Evolutionary conservation across 1,139 yeast species (phyloP).

Genomic region (Taiozyma sp.): DNA sequence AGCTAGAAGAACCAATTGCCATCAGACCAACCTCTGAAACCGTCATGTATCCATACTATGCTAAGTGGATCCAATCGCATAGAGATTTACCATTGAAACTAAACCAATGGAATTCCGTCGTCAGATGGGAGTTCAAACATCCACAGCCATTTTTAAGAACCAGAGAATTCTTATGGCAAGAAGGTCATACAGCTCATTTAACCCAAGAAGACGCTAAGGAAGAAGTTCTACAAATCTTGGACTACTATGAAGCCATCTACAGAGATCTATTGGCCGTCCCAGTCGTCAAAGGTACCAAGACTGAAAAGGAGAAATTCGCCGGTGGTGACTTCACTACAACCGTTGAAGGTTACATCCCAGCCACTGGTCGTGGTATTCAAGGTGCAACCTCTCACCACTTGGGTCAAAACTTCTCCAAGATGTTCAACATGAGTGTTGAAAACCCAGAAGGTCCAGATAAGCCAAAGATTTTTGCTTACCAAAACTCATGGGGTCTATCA

Average conservation of each 20-base stretch:
- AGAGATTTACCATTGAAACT: conserved; percentile 94
- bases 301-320: conserved; percentile 97
- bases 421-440: conserved; percentile 95
- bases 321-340: conserved; percentile 97
- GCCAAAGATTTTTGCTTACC: conserved; percentile 86
- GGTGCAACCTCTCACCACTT: conserved; percentile 98
- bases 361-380: conserved; percentile 99
- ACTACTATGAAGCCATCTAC: conserved; percentile 79
- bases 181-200: conserved; percentile 97
- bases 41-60: conserved; percentile 98
- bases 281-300: conserved; percentile 90
- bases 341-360: conserved; percentile 94
- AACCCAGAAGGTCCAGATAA: conserved; percentile 87
- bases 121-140: conserved; percentile 99
- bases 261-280: conserved; percentile 96
- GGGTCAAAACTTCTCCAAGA: conserved; percentile 97
- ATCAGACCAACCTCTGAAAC: conserved; percentile 99
- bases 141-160: conserved; percentile 99
- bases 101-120: conserved; percentile 99
- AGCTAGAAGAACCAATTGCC: conserved; percentile 96
- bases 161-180: conserved; percentile 99
- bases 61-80: conserved; percentile 98
- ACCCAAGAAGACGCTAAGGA: conserved; percentile 72
- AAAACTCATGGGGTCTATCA: conserved; percentile 99
- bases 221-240: conserved; percentile 86